These are phyloP conservation scores for Colletotrichum sp. DNA, from an alignment of 2,329 filamentous ascomycete species.

Conservation along the genomic window DNA sequence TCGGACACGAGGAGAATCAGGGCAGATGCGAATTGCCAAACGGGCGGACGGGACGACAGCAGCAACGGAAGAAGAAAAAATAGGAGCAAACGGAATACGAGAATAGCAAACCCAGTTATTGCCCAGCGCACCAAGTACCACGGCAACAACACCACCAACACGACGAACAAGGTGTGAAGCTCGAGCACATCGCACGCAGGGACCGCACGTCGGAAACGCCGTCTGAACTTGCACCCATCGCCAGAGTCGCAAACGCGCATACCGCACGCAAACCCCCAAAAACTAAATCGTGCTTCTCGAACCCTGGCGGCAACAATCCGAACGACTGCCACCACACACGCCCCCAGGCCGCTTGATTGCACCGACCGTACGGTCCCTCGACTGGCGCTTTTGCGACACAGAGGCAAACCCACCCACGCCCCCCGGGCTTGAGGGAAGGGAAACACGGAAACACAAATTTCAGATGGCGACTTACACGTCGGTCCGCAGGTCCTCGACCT, in stretches of 20 bases:
- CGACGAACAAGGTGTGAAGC: background rate
- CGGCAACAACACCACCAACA: background rate
- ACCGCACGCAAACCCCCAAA: background rate
- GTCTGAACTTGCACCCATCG: background rate
- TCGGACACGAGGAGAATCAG: background rate
- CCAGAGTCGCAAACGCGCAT: background rate
- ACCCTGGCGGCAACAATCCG: background rate
- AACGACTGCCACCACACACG: background rate
- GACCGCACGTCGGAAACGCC: conserved; percentile 16
- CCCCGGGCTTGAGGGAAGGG: background rate
- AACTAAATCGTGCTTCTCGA: background rate
- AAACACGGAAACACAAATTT: background rate
- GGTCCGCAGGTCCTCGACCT: conserved; percentile 15
- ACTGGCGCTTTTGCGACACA: background rate
- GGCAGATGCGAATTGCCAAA: background rate
- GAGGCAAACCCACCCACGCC: background rate
- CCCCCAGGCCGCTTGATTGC: background rate
- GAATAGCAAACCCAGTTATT: background rate
- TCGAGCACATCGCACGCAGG: background rate
- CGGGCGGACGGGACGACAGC: background rate
- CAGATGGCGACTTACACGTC: conserved; percentile 14
- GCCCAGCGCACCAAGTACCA: background rate
- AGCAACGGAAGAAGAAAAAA: background rate
- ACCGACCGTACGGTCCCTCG: background rate
- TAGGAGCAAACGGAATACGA: background rate